Conservation (phyloP, 2,329 filamentous ascomycete species). For the Boeremia exigua region DNA sequence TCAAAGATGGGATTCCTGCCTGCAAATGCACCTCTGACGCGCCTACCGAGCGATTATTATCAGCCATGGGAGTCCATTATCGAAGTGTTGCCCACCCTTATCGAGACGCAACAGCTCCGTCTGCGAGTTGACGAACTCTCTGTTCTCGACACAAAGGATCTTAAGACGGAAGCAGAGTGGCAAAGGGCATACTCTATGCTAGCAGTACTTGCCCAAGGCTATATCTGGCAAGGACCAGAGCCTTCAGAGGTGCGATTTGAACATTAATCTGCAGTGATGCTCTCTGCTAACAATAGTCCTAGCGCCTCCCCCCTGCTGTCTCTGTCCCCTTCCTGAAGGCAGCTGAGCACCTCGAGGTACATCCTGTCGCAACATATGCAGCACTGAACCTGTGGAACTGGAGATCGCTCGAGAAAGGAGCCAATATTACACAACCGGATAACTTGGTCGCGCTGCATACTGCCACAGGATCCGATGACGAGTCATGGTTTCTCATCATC, state of each 20-base stretch:
- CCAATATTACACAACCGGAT: constrained; percentile 37
- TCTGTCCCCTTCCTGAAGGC: constrained; percentile 37
- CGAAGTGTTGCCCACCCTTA: constrained; percentile 75
- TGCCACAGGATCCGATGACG: constrained; percentile 43
- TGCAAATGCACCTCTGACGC: constrained; percentile 71
- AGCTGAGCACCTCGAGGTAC: constrained; percentile 41
- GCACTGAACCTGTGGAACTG: constrained; percentile 47
- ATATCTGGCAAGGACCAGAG: constrained; percentile 78
- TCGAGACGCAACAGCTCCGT: constrained; percentile 76
- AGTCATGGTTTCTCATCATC: constrained; percentile 57
- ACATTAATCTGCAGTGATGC: background rate
- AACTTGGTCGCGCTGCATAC: constrained; percentile 39
- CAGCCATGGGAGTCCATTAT: constrained; percentile 84
- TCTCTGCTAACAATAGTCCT: constrained; percentile 13
- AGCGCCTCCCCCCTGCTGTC: constrained; percentile 42
- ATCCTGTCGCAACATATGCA: constrained; percentile 44
- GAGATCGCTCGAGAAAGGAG: constrained; percentile 24
- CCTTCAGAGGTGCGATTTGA: constrained; percentile 66
- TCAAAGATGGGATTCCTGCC: constrained; percentile 83
- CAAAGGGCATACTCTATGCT: constrained; percentile 76
- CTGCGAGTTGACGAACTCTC: constrained; percentile 75
- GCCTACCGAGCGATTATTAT: constrained; percentile 82
- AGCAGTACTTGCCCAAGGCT: constrained; percentile 74
- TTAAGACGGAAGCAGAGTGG: constrained; percentile 83
- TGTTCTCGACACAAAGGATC: constrained; percentile 73